Evolutionary conservation across 768 basidiomycete species (phyloP).

Genomic region (Naganishia friedmannii): DNA sequence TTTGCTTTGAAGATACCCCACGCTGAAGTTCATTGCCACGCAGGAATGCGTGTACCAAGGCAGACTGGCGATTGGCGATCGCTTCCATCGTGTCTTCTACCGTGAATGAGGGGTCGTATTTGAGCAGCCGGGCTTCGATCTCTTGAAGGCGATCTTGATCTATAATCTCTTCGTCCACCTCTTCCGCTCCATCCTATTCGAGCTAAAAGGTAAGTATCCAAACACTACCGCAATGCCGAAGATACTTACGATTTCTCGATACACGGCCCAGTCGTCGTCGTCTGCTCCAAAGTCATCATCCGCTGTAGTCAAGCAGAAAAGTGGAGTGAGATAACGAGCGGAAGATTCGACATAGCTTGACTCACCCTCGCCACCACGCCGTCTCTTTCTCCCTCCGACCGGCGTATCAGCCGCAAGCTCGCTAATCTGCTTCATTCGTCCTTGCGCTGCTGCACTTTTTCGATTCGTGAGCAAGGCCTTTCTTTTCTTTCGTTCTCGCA

Average conservation of each 20-base stretch:
- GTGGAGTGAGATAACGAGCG: background rate
- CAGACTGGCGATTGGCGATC: constrained; percentile 70
- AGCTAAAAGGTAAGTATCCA: background rate
- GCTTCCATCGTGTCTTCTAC: constrained; percentile 76
- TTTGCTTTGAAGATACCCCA: constrained; percentile 42
- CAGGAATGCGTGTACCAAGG: constrained; percentile 77
- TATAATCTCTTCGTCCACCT: constrained; percentile 87
- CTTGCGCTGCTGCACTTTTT: constrained; percentile 91
- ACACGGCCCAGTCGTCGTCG: constrained; percentile 96
- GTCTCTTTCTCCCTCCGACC: constrained; percentile 70
- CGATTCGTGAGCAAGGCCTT: constrained; percentile 81
- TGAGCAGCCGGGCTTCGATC: constrained; percentile 76
- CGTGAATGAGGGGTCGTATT: constrained; percentile 81
- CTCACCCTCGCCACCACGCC: constrained; percentile 72
- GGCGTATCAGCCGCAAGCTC: constrained; percentile 82
- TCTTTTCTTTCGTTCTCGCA: constrained; percentile 76
- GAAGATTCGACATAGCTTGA: background rate
- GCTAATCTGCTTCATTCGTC: constrained; percentile 92
- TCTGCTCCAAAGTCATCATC: constrained; percentile 92
- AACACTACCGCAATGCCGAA: background rate
- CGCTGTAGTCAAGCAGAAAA: constrained; percentile 39
- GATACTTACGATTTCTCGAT: constrained; percentile 80
- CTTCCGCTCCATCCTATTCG: constrained; percentile 52
- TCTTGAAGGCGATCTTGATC: constrained; percentile 67
- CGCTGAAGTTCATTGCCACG: constrained; percentile 61